Base-by-base conservation (phyloP, 495 filamentous ascomycete genomes). In the Xylaria scruposa region DNA sequence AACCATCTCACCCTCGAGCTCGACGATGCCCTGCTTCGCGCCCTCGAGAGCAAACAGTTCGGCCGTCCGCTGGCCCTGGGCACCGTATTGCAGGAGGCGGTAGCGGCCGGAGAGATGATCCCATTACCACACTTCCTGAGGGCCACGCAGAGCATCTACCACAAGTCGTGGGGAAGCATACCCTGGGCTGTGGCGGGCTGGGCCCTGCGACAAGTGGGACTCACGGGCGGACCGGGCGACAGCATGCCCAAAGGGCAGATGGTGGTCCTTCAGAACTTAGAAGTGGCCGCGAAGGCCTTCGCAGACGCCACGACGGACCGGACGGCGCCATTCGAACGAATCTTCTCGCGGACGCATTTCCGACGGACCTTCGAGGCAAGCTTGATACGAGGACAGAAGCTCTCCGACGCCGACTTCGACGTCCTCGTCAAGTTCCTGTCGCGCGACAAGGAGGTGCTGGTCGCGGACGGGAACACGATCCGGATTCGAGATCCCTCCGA, bases 51-150 rank as follows among this genome's bases (percentile, higher is more conserved):
- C 19, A 87, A 89, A 58, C 90, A 97, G 78, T 97, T 88, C 83
- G 97, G 96, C 24, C 86, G 90, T 29, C 96, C 96, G 24, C 85
- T 95, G n/a, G 93, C 91, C 9, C 82, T 99, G 3, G 91, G 90
- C 3, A 87, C 90, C 29, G 96, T 95, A 51, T 83, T 98, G 81
- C 85, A 89, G 38, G 95, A 98, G 71, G 91, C 93, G 0, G 78
- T 96, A 3, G 81, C 81, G 46, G 89, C 87, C 67, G 88, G 84
- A 5, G 89, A 91, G 31, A 87, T 96, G 82, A 83, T 97, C 19
- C 89, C 91, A 2, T 75, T 94, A 36, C 82, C 88, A 13, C 83
- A 89, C 42, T 95, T 94, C 68, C 72, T 90, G 36, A 73, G 73
- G 5, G 82, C 80, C 72, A 88, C 81, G 40, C 88, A 89, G 73